These are phyloP conservation scores for Hymenoscyphus fraxineus DNA, from an alignment of 2,329 filamentous ascomycete genomes.

Conservation along the genomic window DNA sequence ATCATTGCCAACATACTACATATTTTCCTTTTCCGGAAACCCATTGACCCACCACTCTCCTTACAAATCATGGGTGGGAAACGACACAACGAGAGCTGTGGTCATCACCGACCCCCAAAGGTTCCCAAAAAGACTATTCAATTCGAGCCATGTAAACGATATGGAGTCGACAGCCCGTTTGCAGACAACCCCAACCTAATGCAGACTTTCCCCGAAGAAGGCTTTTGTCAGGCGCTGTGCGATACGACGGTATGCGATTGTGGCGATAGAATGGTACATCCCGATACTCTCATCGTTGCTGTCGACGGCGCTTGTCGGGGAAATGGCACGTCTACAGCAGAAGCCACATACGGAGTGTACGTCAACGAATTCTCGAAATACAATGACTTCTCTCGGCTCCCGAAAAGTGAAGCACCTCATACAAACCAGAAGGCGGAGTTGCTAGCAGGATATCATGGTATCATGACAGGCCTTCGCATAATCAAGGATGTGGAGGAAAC, in stretches of 20 bases:
- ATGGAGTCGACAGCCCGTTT: background rate
- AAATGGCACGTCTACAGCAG: background rate
- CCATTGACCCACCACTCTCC: background rate
- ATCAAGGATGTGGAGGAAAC: too few relatives aligned
- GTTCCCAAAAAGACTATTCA: background rate
- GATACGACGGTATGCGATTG: background rate
- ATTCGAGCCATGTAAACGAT: background rate
- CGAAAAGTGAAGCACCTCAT: background rate
- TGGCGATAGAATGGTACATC: background rate
- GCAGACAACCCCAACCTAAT: background rate
- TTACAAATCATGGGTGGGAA: background rate
- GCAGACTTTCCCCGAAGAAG: background rate
- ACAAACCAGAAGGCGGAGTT: background rate
- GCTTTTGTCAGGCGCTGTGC: background rate
- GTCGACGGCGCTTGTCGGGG: background rate
- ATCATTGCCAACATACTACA: background rate
- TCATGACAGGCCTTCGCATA: background rate
- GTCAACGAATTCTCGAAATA: background rate
- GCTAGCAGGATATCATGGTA: background rate
- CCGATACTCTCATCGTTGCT: background rate
- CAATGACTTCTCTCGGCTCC: background rate
- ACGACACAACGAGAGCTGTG: background rate
- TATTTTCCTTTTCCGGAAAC: background rate
- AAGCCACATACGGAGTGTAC: background rate
- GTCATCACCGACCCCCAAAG: background rate